phyloP scores from a whole-genome alignment of 768 basidiomycete genomes.

The Russula abietina region DNA sequence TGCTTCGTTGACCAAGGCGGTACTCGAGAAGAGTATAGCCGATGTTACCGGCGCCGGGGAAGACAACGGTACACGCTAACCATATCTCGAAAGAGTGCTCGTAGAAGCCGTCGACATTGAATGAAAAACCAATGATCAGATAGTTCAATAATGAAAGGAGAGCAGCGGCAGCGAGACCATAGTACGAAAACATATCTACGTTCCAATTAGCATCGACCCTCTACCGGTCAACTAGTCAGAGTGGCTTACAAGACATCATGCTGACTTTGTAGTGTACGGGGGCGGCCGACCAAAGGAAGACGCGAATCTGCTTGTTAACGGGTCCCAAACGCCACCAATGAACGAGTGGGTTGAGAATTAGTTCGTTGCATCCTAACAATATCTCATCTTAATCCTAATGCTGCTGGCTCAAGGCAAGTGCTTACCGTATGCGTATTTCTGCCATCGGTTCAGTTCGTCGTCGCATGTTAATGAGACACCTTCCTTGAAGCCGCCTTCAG shows the following conservation, averaged over 20 bases:
- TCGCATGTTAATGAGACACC: constrained; percentile 86
- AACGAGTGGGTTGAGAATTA: constrained; percentile 79
- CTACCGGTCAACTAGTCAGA: too few relatives aligned
- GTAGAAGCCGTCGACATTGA: constrained; percentile 64
- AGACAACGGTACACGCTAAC: constrained; percentile 64
- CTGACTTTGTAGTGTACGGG: constrained; percentile 80
- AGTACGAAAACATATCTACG: constrained; percentile 44
- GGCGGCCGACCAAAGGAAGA: constrained; percentile 69
- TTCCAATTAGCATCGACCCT: not conserved
- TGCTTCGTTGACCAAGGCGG: constrained; percentile 51
- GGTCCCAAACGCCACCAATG: constrained; percentile 77
- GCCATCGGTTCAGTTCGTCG: constrained; percentile 90
- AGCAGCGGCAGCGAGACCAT: constrained; percentile 60
- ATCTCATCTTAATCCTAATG: not conserved
- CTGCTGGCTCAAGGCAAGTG: constrained; percentile 17
- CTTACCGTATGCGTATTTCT: constrained; percentile 75
- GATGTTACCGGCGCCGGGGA: constrained; percentile 63
- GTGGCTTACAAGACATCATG: constrained; percentile 62
- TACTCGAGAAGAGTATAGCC: constrained; percentile 66
- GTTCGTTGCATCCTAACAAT: constrained; percentile 56
- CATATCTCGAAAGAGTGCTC: constrained; percentile 68
- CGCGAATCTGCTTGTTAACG: constrained; percentile 73
- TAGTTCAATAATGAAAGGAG: constrained; percentile 64
- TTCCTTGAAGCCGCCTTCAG: constrained; percentile 84
- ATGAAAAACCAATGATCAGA: constrained; percentile 55